Conservation (phyloP, 345 rosid genomes). For the Arabis hirsuta region DNA sequence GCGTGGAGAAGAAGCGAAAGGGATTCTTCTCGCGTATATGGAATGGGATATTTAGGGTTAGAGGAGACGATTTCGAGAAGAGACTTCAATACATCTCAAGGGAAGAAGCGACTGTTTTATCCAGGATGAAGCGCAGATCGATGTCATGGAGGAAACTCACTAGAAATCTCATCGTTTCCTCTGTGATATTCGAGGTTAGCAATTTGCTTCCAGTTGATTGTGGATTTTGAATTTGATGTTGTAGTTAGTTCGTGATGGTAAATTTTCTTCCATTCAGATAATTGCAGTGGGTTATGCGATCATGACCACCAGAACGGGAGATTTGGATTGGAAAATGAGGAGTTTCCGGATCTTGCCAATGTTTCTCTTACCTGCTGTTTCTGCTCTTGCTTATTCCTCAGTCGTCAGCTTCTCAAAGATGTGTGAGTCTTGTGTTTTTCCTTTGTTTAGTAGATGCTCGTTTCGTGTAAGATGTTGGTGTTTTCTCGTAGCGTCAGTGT, state of each 20-base stretch:
- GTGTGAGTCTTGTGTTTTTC: constrained; percentile 50
- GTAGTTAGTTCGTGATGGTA: not conserved
- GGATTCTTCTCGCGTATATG: constrained; percentile 78
- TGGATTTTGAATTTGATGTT: constrained; percentile 1
- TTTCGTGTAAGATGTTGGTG: not conserved
- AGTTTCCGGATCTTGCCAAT: constrained; percentile 66
- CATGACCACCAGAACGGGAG: constrained; percentile 60
- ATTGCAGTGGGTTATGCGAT: constrained; percentile 75
- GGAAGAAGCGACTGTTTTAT: constrained; percentile 79
- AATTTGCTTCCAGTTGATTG: not conserved
- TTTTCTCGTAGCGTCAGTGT: constrained; percentile 7
- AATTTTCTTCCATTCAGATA: constrained; percentile 47
- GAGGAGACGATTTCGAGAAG: constrained; percentile 90
- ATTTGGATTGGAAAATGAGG: constrained; percentile 75
- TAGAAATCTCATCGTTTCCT: constrained; percentile 64
- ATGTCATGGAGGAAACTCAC: constrained; percentile 64
- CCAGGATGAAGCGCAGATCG: constrained; percentile 71
- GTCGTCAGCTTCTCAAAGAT: constrained; percentile 60
- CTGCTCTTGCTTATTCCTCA: constrained; percentile 57
- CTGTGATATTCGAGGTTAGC: constrained; percentile 72
- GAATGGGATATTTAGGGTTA: constrained; percentile 63
- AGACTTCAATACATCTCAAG: constrained; percentile 73
- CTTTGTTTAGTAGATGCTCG: not conserved
- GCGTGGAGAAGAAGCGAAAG: constrained; percentile 52
- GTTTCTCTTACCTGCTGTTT: constrained; percentile 70